These are phyloP conservation scores for Byssothecium circinans DNA, from an alignment of 2,329 filamentous ascomycete genomes.

Conservation along the genomic window DNA sequence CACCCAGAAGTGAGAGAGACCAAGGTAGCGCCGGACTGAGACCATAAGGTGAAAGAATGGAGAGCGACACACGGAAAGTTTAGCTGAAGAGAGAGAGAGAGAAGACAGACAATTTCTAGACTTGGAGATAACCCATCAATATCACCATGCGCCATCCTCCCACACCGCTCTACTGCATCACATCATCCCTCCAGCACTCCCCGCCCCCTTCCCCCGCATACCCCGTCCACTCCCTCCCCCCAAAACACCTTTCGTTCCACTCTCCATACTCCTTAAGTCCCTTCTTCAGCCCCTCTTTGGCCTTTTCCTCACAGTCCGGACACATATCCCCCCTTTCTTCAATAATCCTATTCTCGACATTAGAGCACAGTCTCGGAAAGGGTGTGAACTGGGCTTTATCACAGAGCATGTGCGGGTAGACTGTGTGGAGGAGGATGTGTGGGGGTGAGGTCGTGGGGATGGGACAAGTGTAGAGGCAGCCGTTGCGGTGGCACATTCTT, in stretches of 20 bases:
- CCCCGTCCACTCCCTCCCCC: constrained; percentile 9
- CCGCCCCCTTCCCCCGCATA: constrained; percentile 4
- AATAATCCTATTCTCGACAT: not conserved
- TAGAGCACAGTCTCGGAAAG: constrained; percentile 11
- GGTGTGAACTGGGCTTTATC: constrained; percentile 4
- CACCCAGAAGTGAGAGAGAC: too few relatives aligned
- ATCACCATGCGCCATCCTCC: too few relatives aligned
- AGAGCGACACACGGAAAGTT: too few relatives aligned
- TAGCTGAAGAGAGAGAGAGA: too few relatives aligned
- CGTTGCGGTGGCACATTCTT: too few relatives aligned
- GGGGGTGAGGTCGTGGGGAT: too few relatives aligned
- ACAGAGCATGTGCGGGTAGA: constrained; percentile 14
- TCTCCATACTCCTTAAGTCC: too few relatives aligned
- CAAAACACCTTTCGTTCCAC: constrained; percentile 9
- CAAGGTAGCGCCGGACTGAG: too few relatives aligned
- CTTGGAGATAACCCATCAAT: too few relatives aligned
- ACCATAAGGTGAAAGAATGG: too few relatives aligned
- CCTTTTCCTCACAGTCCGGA: constrained; percentile 12
- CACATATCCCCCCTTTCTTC: constrained; percentile 14
- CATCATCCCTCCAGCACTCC: constrained; percentile 12
- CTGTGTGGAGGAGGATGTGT: constrained; percentile 5
- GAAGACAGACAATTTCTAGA: too few relatives aligned
- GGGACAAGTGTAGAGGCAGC: too few relatives aligned
- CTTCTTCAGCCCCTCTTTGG: not conserved
- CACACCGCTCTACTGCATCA: constrained; percentile 8